Conservation (phyloP, 108 stramenopile species). For the Fistulifera pelliculosa region DNA sequence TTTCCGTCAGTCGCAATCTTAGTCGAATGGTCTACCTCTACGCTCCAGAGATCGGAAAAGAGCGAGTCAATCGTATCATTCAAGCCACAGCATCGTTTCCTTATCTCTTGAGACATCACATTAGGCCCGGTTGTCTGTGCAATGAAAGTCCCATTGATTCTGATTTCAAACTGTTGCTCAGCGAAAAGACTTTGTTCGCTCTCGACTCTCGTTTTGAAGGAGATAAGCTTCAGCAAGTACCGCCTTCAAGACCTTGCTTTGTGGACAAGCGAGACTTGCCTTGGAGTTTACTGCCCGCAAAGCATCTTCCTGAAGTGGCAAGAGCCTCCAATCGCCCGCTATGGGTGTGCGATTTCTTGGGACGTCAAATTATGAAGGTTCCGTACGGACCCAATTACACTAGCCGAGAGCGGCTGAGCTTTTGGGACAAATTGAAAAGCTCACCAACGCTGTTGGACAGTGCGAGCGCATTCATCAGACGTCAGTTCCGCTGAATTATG, state of each 20-base stretch:
- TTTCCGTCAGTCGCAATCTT: slow-evolving; percentile 53
- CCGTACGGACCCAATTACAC: slow-evolving; percentile 36
- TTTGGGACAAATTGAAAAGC: slow-evolving; percentile 47
- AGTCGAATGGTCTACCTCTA: slow-evolving; percentile 66
- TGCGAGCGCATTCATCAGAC: slow-evolving; percentile 88
- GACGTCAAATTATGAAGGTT: slow-evolving; percentile 37
- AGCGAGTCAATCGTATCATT: slow-evolving; percentile 30
- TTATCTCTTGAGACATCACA: slow-evolving; percentile 57
- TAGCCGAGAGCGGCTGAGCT: slow-evolving; percentile 53
- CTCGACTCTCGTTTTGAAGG: slow-evolving; percentile 20
- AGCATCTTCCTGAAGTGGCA: slow-evolving; percentile 26
- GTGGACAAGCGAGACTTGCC: slow-evolving; percentile 50
- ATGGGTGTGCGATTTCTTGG: slow-evolving; percentile 54
- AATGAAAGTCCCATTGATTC: slow-evolving; percentile 4
- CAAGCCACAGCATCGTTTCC: slow-evolving; percentile 62
- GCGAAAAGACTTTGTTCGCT: neutral
- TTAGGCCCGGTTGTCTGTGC: slow-evolving; percentile 51
- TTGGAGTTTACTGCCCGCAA: slow-evolving; percentile 40
- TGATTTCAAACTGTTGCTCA: slow-evolving; percentile 7
- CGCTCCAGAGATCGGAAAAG: slow-evolving; percentile 42
- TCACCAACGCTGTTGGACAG: slow-evolving; percentile 60
- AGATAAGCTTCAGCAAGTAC: neutral
- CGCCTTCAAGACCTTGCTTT: slow-evolving; percentile 27
- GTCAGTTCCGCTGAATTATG: slow-evolving; percentile 85
- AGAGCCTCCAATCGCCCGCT: slow-evolving; percentile 56